phyloP scores from a whole-genome alignment of 257 asterid species.

The Solanum arcanum region DNA sequence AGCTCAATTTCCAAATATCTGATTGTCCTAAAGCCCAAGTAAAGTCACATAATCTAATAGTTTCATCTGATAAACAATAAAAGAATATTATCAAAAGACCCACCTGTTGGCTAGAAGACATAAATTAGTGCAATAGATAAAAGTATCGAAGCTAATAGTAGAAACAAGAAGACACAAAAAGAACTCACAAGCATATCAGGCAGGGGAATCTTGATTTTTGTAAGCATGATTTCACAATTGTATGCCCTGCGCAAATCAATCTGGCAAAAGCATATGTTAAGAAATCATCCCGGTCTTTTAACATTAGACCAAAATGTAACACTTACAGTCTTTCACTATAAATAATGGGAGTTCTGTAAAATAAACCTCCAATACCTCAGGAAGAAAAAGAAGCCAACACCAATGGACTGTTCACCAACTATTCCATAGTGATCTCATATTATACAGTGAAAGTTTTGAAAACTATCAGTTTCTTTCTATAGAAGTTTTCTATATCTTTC shows the following conservation, averaged over 20 bases:
- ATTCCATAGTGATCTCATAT: background rate
- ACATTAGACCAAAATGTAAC: background rate
- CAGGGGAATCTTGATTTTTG: constrained; percentile 86
- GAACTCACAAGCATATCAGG: constrained; percentile 91
- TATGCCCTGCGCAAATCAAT: constrained; percentile 93
- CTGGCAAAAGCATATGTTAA: constrained; percentile 30
- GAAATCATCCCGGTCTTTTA: background rate
- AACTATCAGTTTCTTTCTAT: background rate
- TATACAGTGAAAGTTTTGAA: background rate
- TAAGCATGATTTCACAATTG: constrained; percentile 97
- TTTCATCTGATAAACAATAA: background rate
- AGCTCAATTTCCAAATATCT: background rate
- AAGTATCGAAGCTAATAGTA: background rate
- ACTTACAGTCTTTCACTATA: background rate
- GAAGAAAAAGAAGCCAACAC: background rate
- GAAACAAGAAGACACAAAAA: constrained; percentile 2
- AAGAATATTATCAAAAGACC: background rate
- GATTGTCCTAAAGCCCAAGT: background rate
- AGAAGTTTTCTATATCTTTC: background rate
- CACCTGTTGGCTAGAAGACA: background rate
- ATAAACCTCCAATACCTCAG: background rate
- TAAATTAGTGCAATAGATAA: background rate
- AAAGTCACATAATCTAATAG: background rate
- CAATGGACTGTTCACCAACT: background rate
- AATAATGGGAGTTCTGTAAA: background rate